phyloP scores from a whole-genome alignment of 139 green algal genomes.

The Axilococcus clingmanii region DNA sequence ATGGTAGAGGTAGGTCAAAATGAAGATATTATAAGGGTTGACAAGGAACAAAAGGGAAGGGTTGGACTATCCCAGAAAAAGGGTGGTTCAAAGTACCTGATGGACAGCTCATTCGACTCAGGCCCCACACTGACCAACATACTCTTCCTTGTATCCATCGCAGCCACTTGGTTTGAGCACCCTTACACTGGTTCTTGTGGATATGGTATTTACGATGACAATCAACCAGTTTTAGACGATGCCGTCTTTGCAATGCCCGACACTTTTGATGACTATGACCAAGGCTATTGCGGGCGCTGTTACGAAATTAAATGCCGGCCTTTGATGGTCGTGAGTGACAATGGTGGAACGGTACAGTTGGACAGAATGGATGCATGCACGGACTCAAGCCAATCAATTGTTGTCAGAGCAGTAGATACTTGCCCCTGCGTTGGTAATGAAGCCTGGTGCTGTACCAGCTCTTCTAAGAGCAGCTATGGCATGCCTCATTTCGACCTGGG shows the following conservation, averaged over 20 bases:
- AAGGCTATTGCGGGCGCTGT: slow-evolving; percentile 8
- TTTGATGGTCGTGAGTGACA: not conserved
- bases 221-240: slow-evolving; percentile 9
- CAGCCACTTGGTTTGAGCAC: slow-evolving; percentile 23
- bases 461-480: not conserved
- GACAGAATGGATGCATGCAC: slow-evolving; percentile 9
- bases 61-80: too few relatives aligned
- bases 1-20: too few relatives aligned
- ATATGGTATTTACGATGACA: slow-evolving; percentile 16
- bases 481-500: slow-evolving; percentile 1
- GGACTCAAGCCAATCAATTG: slow-evolving; percentile 6
- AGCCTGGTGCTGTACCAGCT: slow-evolving; percentile 4
- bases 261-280: not conserved
- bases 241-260: slow-evolving; percentile 20
- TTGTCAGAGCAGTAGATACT: slow-evolving; percentile 20
- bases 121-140: too few relatives aligned
- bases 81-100: too few relatives aligned
- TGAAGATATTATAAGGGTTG: too few relatives aligned
- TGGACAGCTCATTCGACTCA: too few relatives aligned
- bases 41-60: too few relatives aligned
- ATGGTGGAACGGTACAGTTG: slow-evolving; percentile 3
- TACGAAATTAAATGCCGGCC: slow-evolving; percentile 18
- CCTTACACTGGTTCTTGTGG: slow-evolving; percentile 16
- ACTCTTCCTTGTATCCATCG: too few relatives aligned
- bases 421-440: slow-evolving; percentile 15